Evolutionary conservation across 2,329 filamentous ascomycete species (phyloP), one percentile per base, ranked within the genome.

Genomic region (Aspergillus aculeatinus): DNA sequence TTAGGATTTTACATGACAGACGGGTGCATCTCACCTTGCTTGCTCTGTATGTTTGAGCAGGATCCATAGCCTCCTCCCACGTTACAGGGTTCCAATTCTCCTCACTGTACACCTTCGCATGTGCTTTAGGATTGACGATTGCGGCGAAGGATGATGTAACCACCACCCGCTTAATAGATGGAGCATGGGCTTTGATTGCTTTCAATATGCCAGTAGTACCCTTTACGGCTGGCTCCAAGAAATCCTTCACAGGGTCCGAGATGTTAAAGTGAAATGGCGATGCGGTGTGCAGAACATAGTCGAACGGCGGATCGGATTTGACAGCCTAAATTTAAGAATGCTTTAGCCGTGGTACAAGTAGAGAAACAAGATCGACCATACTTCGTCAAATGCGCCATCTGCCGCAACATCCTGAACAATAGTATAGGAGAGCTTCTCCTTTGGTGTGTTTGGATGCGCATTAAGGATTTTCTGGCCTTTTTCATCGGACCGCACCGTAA

Each of bases 211-310:
- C 85, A 0, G 83, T 86, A 0, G 86, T 88, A 56, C 86, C 86
- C 65, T 87, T 86, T 62, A 88, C 78, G 10, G 86, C 86, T 14
- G 85, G 84, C 64, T 87, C 85, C 39, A 87, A 74, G 31, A 87
- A 77, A 61, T 80, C 79, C 68, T 88, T 86, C 63, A 94, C 82
- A 19, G 90, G 87, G 65, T 88, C 83, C 39, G 91, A 63, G 58
- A 95, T 86, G 35, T 88, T 89, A 71, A 87, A 84, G 67, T 90
- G 87, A 78, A 90, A 93, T 0, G 91, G 90, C 0, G 85, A 88
- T 2, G 89, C 89, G 5, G 89, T 91, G 72, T 92, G 89, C 55
- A 92, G 81, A 52, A 94, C 89, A 50, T 84, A 87, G 67, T 91
- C 87, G 63, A 94, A 90, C 0, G 86, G 84, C 0, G 85, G 85